Conservation (phyloP, 768 basidiomycete genomes). For the Serendipita sp. region DNA sequence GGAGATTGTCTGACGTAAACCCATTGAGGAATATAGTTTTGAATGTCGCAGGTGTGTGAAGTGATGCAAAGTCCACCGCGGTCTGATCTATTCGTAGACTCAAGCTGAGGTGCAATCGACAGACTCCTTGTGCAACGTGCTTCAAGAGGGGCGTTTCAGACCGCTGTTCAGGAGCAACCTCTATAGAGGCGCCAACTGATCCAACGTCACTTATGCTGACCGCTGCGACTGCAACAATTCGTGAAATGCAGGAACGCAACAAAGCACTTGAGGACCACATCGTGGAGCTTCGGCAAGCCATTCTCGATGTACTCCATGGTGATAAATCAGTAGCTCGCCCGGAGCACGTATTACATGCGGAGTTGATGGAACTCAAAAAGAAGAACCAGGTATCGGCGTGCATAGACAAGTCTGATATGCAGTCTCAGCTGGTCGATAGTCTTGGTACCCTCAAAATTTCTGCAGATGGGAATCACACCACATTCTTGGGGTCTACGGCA, state of each 20-base stretch:
- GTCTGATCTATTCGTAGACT: neutral
- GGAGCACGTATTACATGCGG: conserved; percentile 1
- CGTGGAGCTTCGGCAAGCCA: neutral
- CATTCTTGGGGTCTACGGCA: neutral
- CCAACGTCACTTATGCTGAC: neutral
- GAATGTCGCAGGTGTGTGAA: neutral
- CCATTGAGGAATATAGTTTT: neutral
- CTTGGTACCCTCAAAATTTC: neutral
- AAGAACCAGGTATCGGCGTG: conserved; percentile 1
- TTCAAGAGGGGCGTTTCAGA: neutral
- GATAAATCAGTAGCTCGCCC: neutral
- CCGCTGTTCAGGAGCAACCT: conserved; percentile 1
- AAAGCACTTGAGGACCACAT: neutral
- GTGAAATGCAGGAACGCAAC: conserved; percentile 1
- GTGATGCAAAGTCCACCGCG: neutral
- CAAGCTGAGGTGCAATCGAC: neutral
- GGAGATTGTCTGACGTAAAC: neutral
- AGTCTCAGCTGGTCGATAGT: neutral
- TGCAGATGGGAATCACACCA: neutral
- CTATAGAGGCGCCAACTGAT: neutral
- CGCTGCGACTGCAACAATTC: neutral
- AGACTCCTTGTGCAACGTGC: neutral
- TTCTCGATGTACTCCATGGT: neutral
- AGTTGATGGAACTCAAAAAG: conserved; percentile 2
- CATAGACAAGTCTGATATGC: conserved; percentile 5